phyloP scores from a whole-genome alignment of 2,329 filamentous ascomycete species.

The Diaporthe humulicola region DNA sequence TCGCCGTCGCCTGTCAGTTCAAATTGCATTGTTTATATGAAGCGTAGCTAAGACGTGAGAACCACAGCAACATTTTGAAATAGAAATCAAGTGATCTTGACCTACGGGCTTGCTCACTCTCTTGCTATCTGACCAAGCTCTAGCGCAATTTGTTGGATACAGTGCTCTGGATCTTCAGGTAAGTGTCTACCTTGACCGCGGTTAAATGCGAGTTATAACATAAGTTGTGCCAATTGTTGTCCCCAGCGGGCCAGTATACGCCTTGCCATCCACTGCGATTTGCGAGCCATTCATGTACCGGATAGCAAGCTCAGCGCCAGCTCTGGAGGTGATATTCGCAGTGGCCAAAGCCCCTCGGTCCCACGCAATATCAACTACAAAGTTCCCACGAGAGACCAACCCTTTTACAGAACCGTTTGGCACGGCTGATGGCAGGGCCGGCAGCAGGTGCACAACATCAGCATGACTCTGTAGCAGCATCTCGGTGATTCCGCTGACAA shows the following conservation, averaged over 20 bases:
- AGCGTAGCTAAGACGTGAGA: not conserved
- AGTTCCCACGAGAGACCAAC: not conserved
- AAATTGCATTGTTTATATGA: not conserved
- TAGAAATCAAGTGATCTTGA: not conserved
- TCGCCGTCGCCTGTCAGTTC: not conserved
- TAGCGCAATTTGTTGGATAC: not conserved
- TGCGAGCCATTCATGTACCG: slow-evolving; percentile 6
- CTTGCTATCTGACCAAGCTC: not conserved
- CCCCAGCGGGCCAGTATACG: not conserved
- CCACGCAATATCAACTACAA: slow-evolving; percentile 14
- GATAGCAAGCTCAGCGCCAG: slow-evolving; percentile 6
- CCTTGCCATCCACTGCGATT: not conserved
- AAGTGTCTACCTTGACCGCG: too few relatives aligned
- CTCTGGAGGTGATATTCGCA: slow-evolving; percentile 9
- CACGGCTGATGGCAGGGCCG: not conserved
- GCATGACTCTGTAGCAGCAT: slow-evolving; percentile 35
- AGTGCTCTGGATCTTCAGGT: not conserved
- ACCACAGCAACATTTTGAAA: not conserved
- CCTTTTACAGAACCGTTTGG: not conserved
- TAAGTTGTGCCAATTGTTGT: not conserved
- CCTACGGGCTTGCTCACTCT: not conserved
- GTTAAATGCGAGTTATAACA: not conserved
- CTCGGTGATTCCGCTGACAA: slow-evolving; percentile 27
- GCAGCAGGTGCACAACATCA: slow-evolving; percentile 1
- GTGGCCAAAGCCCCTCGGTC: not conserved